A percentile compares a stretch with the other conserved stretches of the same genome.
Evolutionary conservation across 495 filamentous ascomycete species (phyloP).

Genomic region (Penicillium bovifimosum): DNA sequence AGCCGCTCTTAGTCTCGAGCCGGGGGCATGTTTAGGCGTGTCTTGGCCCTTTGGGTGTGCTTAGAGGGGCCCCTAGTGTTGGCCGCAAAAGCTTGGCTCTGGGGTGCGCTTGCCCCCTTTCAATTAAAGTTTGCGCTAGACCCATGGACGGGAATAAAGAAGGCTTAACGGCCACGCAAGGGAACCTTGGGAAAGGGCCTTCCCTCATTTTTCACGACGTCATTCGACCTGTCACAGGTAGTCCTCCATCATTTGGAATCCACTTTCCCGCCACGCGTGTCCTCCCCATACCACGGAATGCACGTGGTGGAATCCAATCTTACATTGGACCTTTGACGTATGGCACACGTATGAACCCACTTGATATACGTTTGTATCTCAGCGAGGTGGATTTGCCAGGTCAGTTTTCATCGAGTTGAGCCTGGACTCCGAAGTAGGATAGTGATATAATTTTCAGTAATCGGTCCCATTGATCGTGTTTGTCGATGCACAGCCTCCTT

Average conservation of each 20-base stretch:
- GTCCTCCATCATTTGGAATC: not conserved
- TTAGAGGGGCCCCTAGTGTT: not conserved
- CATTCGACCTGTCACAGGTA: not conserved
- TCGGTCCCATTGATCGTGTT: not conserved
- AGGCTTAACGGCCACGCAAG: not conserved
- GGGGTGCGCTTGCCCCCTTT: constrained; percentile 3
- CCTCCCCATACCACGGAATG: constrained; percentile 16
- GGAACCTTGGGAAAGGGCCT: not conserved
- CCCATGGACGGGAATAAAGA: not conserved
- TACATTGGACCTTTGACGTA: not conserved
- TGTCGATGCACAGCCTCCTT: not conserved
- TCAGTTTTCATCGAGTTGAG: not conserved
- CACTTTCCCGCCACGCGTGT: constrained; percentile 4
- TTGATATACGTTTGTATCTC: constrained; percentile 5
- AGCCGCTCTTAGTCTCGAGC: not conserved
- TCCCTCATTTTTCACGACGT: not conserved
- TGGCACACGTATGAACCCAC: not conserved
- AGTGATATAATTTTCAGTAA: not conserved
- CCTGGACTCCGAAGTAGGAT: no score
- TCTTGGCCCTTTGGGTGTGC: not conserved
- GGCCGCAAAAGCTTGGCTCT: constrained; percentile 16
- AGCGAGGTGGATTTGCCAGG: constrained; percentile 1
- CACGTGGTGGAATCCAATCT: constrained; percentile 21
- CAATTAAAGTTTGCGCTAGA: not conserved
- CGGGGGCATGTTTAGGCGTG: not conserved